Base-by-base conservation (phyloP, 1,284 basidiomycete genomes). In the Rhizoctonia solani region DNA sequence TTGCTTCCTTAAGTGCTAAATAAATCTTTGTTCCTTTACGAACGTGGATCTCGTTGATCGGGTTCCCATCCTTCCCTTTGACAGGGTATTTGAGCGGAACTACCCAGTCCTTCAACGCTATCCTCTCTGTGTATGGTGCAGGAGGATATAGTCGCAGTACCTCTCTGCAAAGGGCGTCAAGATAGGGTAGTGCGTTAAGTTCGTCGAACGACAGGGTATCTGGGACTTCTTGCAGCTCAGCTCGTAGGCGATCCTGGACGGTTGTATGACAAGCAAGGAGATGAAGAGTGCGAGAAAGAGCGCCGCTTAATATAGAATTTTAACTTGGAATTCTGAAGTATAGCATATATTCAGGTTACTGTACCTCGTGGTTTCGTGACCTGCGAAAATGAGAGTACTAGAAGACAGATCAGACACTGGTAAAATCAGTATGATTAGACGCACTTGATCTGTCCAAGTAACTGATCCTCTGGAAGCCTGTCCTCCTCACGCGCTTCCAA, bases 401-500 rank as follows among this genome's bases (percentile, higher is more conserved):
- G 13, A 46, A 14, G n/a, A 11, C n/a, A 46, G 21, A 14, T 9
- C n/a, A 46, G 21, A 46, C 6, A 19, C 19, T 46, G 9, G 44
- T 46, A 46, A 46, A 5, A 19, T 9, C 37, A 46, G 9, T 46
- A 9, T 14, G 5, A 9, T 19, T 6, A 46, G 16, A 41, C 47
- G 19, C 34, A 63, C 58, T 63, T 63, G 19, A 63, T 63, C 37
- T 63, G 58, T n/a, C 47, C 58, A 11, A 63, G 47, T 16, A 63
- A 11, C 13, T 63, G 32, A 6, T 63, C 47, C 21, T 63, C 58
- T 2, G 46, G 47, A 9, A 63, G 34, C 4, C 32, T 8, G 2
- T 39, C 34, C 1, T 23, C 13, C 23, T 52, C 58, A 2, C 32
- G 3, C 27, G 58, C 30, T 19, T 50, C 23, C 30, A 23, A 19